Evolutionary conservation across 208 protist genomes (phyloP), one percentile per base, ranked within the genome.

Genomic region (Novymonas esmeraldas): DNA sequence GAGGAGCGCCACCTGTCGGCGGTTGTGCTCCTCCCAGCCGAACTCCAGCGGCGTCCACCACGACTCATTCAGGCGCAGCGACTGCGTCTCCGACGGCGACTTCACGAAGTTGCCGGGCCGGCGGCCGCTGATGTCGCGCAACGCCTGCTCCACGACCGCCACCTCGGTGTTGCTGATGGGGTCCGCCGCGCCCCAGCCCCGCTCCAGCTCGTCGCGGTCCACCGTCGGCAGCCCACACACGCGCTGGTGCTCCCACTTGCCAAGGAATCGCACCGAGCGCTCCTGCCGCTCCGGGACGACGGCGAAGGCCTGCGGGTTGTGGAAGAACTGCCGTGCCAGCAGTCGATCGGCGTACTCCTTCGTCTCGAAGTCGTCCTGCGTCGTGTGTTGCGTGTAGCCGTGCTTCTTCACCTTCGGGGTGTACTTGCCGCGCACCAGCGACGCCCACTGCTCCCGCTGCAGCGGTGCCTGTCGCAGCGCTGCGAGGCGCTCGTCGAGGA

Each of bases 311-410:
- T 96, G 83, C 46, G 92, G 87, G 55, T 90, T 84, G 44, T 88
- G 71, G 78, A 94, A 96, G 73, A 86, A 94, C 71, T 95, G 89
- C 39, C 85, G 83, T 6, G 87, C 82, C 20, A 92, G 78, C 28
- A 97, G 65, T 0, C 93, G 76, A 49, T 95, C 87, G 62, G 85
- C 87, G 80, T 95, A 95, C 76, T 97, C 93, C 79, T 95, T 95
- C 3, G 93, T 97, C 48, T 85, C 76, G 73, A 94, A 96, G 86
- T 97, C 93, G 69, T 95, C 90, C 36, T 92, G 58, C 11, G 86
- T 91, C 44, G 62, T 91, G 81, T 96, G 89, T 66, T 96, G 92
- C 42, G 85, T 78, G 84, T 96, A 96, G 64, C 89, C 89, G 74
- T 92, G 93, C 34, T 75, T 75, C 74, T 94, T 94, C 45, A 70